Base-by-base conservation (phyloP, 306 rosid species). In the Styphnolobium japonicum region DNA sequence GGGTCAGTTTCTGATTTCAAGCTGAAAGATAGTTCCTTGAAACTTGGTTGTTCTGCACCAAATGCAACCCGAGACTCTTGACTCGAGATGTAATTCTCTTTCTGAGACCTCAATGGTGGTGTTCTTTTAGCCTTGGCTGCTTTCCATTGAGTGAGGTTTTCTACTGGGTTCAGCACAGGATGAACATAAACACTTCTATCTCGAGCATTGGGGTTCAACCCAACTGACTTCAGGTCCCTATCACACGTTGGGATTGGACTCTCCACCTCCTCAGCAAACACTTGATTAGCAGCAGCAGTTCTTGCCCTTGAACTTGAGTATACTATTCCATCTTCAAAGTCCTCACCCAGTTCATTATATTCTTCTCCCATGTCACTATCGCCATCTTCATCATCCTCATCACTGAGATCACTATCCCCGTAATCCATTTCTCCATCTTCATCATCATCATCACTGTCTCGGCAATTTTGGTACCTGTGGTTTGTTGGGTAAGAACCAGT, bases 141-240 rank as follows among this genome's bases (percentile, higher is more conserved):
- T 87, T 91, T 93, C 94, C 94, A 90, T 34, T 91, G 96, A 10
- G 88, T 68, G 33, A 93, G 87, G 62, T 93, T 91, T 58, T 93
- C 94, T 25, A 90, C 97, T 2, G 97, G 97, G 85, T 89, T 91
- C 78, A 91, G 79, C 84, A 93, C 94, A 16, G 97, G 73, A 84
- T 88, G 91, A 80, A 88, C 92, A 78, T 90, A 88, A 46, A 62
- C 80, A 86, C 88, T 89, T 77, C 97, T 88, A 75, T 89, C 91
- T 73, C 97, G 84, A 67, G 76, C 92, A 60, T 74, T 83, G 4
- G 40, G 71, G 68, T 84, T 86, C 21, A 40, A 81, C 82, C 76
- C 91, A 21, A 66, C 22, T 37, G 83, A 80, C 64, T 71, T 83
- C 72, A 67, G 55, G 4, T 82, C 87, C 31, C 51, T 75, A 46